Percentiles rank a stretch among this genome's conserved stretches.
Evolutionary conservation across 106 monocot species (phyloP).

Genomic region (Allium sativum): DNA sequence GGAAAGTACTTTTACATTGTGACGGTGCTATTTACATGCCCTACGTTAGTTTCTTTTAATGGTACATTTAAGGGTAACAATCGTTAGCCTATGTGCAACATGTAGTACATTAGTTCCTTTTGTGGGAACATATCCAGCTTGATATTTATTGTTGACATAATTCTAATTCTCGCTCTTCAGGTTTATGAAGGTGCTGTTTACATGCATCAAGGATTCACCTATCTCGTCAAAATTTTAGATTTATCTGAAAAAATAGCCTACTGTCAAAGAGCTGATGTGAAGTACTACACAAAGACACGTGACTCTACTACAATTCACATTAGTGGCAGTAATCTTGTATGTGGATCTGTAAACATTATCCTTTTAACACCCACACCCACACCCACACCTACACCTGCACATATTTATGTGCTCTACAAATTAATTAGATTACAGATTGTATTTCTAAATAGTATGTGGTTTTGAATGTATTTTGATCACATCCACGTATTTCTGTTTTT

Average conservation of each 20-base stretch:
- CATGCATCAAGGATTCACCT: constrained; percentile 86
- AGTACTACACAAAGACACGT: constrained; percentile 89
- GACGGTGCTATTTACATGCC: no score
- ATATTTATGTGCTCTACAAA: background rate
- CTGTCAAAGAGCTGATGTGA: constrained; percentile 81
- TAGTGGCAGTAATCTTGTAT: constrained; percentile 70
- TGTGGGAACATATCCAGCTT: no score
- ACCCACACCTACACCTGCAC: no score
- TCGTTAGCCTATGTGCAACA: no score
- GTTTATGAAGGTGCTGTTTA: constrained; percentile 97
- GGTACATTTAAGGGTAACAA: no score
- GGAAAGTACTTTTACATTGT: no score
- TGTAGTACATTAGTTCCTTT: no score
- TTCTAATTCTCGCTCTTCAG: constrained; percentile 16
- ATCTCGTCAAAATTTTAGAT: constrained; percentile 62
- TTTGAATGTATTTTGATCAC: no score
- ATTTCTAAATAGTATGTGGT: background rate
- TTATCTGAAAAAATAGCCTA: constrained; percentile 58
- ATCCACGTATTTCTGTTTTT: no score
- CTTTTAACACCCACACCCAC: no score
- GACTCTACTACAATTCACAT: constrained; percentile 87
- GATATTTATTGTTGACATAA: no score
- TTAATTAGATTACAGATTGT: background rate
- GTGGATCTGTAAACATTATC: constrained; percentile 10
- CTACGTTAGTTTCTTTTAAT: no score